Base-by-base conservation (phyloP, 441 rosid genomes). In the Mallotus repandus region DNA sequence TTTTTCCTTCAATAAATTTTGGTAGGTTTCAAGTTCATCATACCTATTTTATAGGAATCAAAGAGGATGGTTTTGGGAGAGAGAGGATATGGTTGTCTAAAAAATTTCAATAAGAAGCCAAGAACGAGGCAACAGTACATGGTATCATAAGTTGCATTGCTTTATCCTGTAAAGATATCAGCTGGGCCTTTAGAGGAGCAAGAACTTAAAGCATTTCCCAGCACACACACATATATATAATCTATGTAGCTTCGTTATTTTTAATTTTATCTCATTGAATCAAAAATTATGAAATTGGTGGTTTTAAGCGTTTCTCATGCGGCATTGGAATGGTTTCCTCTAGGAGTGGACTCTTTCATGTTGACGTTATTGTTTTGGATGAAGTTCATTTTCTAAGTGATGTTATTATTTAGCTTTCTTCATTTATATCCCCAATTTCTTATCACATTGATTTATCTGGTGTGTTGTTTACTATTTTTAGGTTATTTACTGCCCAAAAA, bases 371-470 rank as follows among this genome's bases (percentile, higher is more conserved):
- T 84, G 90, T 95, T 87, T 81, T 92, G 77, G 99, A 95, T 69
- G 99, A 92, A 88, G 99, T 95, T 87, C 99, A 95, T 88, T 95
- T 89, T 85, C 81, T 95, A 72, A 92, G 99, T 55, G 98, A 95
- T 64, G 91, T n/a, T n/a, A n/a, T n/a, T n/a, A n/a, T n/a, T n/a
- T 19, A 56, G 66, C 22, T 74, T 59, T 54, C 7, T 54, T 54
- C 22, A 65, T 41, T 45, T 49, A 57, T 78, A 46, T 57, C 60
- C 55, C 45, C 64, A n/a, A 53, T 57, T 49, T 69, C 57, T 74
- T 32, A 73, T 22, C 29, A 38, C 21, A 38, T 53, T 57, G 46
- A 69, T 57, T 54, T 59, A 61, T 38, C 22, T 4, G 12, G 58
- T 68, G 69, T 73, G 0, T 0, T 77, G 48, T 76, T 46, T n/a